A percentile compares a stretch with the other conserved stretches of the same genome.
phyloP scores from a whole-genome alignment of 257 asterid species.

The Solanum dulcamara region DNA sequence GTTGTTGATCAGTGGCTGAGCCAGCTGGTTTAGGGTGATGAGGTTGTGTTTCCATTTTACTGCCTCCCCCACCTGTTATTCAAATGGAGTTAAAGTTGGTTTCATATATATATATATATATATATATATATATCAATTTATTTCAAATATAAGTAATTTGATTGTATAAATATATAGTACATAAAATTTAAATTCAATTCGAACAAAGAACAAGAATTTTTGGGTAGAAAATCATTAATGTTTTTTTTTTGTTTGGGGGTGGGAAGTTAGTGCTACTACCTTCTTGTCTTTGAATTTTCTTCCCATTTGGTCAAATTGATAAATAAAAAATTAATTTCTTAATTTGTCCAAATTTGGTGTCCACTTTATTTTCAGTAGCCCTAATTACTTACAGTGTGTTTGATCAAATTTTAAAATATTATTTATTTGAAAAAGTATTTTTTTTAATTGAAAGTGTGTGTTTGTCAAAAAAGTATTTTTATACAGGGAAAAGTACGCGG shows the following conservation, averaged over 20 bases:
- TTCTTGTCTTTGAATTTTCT: background rate
- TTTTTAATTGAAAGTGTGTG: background rate
- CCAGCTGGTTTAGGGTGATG: rapidly evolving
- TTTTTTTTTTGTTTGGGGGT: too few species aligned
- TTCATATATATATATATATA: background rate
- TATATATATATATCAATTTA: background rate
- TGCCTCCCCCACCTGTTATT: background rate
- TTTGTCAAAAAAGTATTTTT: background rate
- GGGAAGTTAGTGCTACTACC: background rate
- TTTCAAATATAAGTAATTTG: background rate
- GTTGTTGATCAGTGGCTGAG: background rate
- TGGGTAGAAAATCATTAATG: background rate
- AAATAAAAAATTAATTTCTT: background rate
- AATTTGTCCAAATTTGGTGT: background rate
- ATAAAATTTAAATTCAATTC: background rate
- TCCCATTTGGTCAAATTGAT: background rate
- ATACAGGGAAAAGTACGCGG: too few species aligned
- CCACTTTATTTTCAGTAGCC: background rate
- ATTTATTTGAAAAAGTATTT: too few species aligned
- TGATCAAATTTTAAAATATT: background rate
- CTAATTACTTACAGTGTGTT: background rate
- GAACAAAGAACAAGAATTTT: background rate
- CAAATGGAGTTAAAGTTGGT: background rate
- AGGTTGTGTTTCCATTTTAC: background rate
- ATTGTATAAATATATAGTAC: background rate